Evolutionary conservation across 495 filamentous ascomycete genomes (phyloP), one percentile per base, ranked within the genome.

Genomic region (Penicillium cosmopolitanum): DNA sequence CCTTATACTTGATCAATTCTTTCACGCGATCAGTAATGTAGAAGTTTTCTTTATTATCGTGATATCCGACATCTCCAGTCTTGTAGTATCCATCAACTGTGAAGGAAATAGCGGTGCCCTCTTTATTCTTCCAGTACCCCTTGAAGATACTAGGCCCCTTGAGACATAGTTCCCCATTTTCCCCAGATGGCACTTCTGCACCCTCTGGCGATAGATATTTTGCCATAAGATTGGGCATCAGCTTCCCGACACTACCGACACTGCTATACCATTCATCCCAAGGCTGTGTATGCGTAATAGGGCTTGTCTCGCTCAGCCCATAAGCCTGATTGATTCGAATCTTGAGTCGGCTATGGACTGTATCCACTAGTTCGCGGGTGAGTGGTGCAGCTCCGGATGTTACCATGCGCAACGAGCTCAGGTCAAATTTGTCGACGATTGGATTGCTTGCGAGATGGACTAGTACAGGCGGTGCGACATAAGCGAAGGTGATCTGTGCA

Each of bases 301-400:
- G 84, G 50, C 78, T 80, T 6, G 82, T 83, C 61, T 87, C 84
- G 1, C 87, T 91, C 80, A 92, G 85, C 9, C 91, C 90, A 82
- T 89, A 94, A 1, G 85, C 90, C 65, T 94, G 90, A 38, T 83
- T 86, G 2, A 91, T 74, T 43, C 84, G 84, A 19, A 96, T 74
- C 16, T 82, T 80, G 19, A 90, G 73, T 1, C 90, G 79, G 6
- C 80, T 61, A 75, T 89, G 87, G 5, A 91, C 82, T 16, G 85
- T 80, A 36, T 90, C 80, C 2, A 91, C 86, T 1, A 97, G 76
- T 43, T 96, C 91, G 15, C 76, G 71, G 0, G 88, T 89, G 16
- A 96, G 70, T 0, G 93, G 92, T 0, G 93, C 93, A 2, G 90
- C 93, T 6, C 88, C 93, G 4, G 85, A 91, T 66, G 87, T 91